Percentiles rank a stretch among this genome's conserved stretches.
Evolutionary conservation across 2,329 filamentous ascomycete genomes (phyloP).

Genomic region (Scedosporium minutisporum): DNA sequence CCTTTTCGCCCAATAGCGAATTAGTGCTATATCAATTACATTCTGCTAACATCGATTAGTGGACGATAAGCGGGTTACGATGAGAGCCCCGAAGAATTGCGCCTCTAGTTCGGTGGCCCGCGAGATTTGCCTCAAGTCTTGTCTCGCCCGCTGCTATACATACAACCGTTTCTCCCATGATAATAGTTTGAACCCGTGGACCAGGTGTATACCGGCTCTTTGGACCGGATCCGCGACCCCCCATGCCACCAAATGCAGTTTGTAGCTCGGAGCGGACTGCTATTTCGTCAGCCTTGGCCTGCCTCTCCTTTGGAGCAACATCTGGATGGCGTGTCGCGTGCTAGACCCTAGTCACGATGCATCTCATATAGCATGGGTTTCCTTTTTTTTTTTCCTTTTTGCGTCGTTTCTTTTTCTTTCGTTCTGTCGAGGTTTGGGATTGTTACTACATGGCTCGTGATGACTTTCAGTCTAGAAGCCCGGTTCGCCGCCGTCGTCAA

Average conservation of each 20-base stretch:
- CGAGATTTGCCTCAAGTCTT: not conserved
- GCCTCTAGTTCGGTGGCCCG: not conserved
- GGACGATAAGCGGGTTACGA: not conserved
- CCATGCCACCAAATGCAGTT: not conserved
- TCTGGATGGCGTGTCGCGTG: not conserved
- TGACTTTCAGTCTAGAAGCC: not conserved
- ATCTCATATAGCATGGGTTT: constrained; percentile 4
- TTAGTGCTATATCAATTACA: not conserved
- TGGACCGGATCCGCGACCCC: not conserved
- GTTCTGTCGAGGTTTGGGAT: not conserved
- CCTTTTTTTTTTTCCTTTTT: not conserved
- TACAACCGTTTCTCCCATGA: not conserved
- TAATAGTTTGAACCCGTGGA: not conserved
- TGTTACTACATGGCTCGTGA: constrained; percentile 4
- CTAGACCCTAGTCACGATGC: constrained; percentile 1
- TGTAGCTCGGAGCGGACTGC: not conserved
- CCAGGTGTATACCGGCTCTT: constrained; percentile 2
- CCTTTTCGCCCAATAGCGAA: not conserved
- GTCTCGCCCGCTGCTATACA: not conserved
- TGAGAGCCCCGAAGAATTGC: not conserved
- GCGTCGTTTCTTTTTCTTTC: constrained; percentile 1
- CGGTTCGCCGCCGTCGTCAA: not conserved
- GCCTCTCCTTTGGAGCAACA: not conserved
- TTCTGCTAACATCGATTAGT: constrained; percentile 1
- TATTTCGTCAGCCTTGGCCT: not conserved